Evolutionary conservation across 177 flowering plant species (phyloP).

Genomic region (Vitis hybrid): DNA sequence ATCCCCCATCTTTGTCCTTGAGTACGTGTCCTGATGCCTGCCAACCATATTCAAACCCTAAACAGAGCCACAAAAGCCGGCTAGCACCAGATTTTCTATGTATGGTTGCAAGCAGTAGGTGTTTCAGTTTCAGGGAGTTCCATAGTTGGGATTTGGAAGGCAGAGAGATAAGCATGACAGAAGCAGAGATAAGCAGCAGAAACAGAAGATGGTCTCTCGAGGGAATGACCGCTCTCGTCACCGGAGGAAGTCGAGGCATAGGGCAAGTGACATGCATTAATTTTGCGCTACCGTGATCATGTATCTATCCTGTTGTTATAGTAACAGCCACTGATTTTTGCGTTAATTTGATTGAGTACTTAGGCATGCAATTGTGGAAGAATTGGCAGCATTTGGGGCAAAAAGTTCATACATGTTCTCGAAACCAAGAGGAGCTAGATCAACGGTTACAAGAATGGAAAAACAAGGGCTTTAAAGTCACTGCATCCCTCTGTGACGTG

Average conservation of each 20-base stretch:
- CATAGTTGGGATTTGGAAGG: too few relatives aligned
- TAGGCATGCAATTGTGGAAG: constrained; percentile 60
- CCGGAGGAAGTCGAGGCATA: constrained; percentile 13
- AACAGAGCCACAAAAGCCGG: too few relatives aligned
- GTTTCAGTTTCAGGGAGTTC: too few relatives aligned
- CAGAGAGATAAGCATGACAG: neutral
- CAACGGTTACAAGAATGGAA: constrained; percentile 39
- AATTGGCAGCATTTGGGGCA: constrained; percentile 55
- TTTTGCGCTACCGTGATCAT: neutral
- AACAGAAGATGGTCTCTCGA: neutral
- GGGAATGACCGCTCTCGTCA: constrained; percentile 14
- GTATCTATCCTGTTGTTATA: too few relatives aligned
- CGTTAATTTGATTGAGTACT: too few relatives aligned
- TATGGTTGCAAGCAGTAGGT: too few relatives aligned
- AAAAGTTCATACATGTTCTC: constrained; percentile 46
- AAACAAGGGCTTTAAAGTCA: constrained; percentile 45
- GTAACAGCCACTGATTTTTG: too few relatives aligned
- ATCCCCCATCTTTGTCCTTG: too few relatives aligned
- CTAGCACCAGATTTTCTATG: too few relatives aligned
- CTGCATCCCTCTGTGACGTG: constrained; percentile 52
- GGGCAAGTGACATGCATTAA: neutral
- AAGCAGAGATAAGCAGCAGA: neutral
- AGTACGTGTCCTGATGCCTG: too few relatives aligned
- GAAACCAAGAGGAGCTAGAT: constrained; percentile 41
- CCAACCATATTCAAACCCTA: too few relatives aligned